Evolutionary conservation across 441 rosid genomes (phyloP), one percentile per base, ranked within the genome.

Genomic region (Adansonia rubrostipa): DNA sequence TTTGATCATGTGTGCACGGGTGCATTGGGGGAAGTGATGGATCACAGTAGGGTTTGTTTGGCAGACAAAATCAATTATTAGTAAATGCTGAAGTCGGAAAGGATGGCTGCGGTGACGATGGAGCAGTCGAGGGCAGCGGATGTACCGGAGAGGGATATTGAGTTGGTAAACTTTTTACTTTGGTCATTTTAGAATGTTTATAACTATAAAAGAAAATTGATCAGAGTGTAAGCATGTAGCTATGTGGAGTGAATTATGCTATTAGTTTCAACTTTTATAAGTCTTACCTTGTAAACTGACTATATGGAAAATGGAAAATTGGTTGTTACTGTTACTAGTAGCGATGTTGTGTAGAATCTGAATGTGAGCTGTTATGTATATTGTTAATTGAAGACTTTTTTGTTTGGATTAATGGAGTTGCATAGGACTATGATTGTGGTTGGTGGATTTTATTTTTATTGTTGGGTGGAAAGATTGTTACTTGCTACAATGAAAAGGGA

Each of bases 81-180:
- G 54, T 44, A 9, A 74, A 62, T 47, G 75, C 90, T 83, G 77
- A 84, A 68, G 78, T 73, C 82, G 11, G 40, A 36, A 36, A 76
- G 75, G 79, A 88, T 88, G 92, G 84, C 89, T 73, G 80, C 88
- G 17, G 66, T 68, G 76, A 65, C 56, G 74, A 57, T 50, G 77
- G 92, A 85, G 76, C 85, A 71, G 78, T 75, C 82, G 17, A 73
- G 81, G 76, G 54, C 82, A 13, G 64, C 76, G 85, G 87, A 83
- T 53, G 80, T 89, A 51, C 83, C 85, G 13, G 95, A 89, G 78
- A 89, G 96, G 79, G 96, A 90, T 77, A 83, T 87, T 71, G 96
- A 90, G 84, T 83, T 89, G 92, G 96, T 92, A 86, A 74, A 58
- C 40, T 14, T 42, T 60, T 57, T 44, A 44, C 33, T 69, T 58